Conservation (phyloP, 805 yeast genomes). For the Myxozyma udenii region DNA sequence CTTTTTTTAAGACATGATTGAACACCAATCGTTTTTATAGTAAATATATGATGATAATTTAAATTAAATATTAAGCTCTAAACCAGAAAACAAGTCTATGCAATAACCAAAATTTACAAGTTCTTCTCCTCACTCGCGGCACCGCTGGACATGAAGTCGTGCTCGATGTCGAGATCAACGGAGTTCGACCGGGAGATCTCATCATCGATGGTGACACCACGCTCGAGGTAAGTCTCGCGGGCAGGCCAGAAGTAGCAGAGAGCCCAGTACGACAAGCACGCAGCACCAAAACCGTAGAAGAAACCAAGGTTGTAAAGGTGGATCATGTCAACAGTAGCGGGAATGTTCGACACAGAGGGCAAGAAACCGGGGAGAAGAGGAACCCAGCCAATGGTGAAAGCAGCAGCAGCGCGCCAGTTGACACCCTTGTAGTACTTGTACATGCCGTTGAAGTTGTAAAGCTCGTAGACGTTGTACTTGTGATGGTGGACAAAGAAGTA, state of each 20-base stretch:
- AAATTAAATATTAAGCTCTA: background rate
- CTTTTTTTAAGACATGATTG: background rate
- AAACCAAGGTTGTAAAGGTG: slow-evolving; percentile 21
- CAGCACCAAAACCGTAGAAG: slow-evolving; percentile 22
- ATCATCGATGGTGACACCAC: slow-evolving; percentile 17
- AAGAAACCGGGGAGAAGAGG: slow-evolving; percentile 33
- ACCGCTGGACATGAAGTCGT: background rate
- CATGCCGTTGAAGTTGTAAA: slow-evolving; percentile 40
- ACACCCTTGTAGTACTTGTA: slow-evolving; percentile 47
- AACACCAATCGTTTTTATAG: background rate
- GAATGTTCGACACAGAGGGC: slow-evolving; percentile 26
- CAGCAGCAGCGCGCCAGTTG: slow-evolving; percentile 44
- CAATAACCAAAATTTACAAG: background rate
- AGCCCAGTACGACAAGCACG: slow-evolving; percentile 14
- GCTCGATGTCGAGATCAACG: background rate
- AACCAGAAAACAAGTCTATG: background rate
- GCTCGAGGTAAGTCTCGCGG: slow-evolving; percentile 16
- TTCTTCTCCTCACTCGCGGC: slow-evolving; percentile 6
- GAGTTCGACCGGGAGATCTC: slow-evolving; percentile 3
- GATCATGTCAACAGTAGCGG: slow-evolving; percentile 39
- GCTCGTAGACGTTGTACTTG: slow-evolving; percentile 43
- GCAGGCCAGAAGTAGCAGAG: slow-evolving; percentile 20
- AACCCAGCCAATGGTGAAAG: slow-evolving; percentile 36
- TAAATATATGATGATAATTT: background rate
- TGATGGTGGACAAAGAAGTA: slow-evolving; percentile 43